Evolutionary conservation across 768 basidiomycete species (phyloP), one percentile per base, ranked within the genome.

Genomic region (Leucocoprinus leucothites): DNA sequence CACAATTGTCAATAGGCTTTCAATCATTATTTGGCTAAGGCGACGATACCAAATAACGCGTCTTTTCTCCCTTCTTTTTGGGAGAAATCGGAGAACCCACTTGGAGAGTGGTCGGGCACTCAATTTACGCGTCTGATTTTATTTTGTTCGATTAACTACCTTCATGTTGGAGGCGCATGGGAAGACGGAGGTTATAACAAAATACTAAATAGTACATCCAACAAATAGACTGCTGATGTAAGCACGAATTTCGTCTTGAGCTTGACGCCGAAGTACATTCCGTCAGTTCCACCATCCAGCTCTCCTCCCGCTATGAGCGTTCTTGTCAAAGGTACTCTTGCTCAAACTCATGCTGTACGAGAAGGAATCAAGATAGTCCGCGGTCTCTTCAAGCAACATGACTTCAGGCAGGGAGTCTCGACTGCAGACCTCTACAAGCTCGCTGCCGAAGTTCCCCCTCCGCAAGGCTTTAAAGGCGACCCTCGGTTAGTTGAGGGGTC

Each of bases 311-410:
- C 25, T 13, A 55, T 55, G 53, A 55, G 38, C 24, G 26, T 55
- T 36, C 19, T 48, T 25, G 7, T 8, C 34, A 48, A 48, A 4
- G 38, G 36, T 9, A 14, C 36, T 14, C 2, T 35, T 11, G 24
- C n/a, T 25, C 35, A 47, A n/a, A 26, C 53, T 3, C 36, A 40
- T 19, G 38, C 46, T 16, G 48, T 55, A 1, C 35, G 46, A 18
- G 46, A 55, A 26, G 46, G 53, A n/a, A 11, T 55, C 16, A 34
- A 13, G 7, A 41, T 55, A 9, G 18, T 55, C 19, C 53, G 53
- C 46, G 47, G 41, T 9, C 28, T 45, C 34, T n/a, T 52, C 16
- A 13, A 31, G 16, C 16, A 47, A 16, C 40, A 19, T 19, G 40
- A 41, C n/a, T 41, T 14, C n/a, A 6, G 14, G 40, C 40, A 7